Base-by-base conservation (phyloP, 2,329 filamentous ascomycete species). In the Nothophoma quercina region DNA sequence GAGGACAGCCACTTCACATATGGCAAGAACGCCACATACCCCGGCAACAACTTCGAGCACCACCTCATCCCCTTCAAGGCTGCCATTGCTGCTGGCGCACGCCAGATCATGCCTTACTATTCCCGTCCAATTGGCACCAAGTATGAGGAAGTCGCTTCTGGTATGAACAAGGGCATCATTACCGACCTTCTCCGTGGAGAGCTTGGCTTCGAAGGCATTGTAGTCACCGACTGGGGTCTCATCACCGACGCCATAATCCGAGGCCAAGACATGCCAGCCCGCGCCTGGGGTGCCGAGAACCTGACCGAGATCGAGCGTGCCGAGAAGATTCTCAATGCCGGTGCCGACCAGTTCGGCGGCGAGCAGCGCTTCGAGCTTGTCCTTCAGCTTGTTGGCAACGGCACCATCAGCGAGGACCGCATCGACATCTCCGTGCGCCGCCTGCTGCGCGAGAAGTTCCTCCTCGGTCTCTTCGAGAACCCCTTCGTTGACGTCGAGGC, bases 101-200 rank as follows among this genome's bases (percentile, higher is more conserved):
- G 79, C 2, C 80, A 82, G 54, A 82, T 83, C 47, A 82, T 83
- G 80, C 79, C 79, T 0, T 81, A 80, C 63, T 81, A 81, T 59
- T 79, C 78, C 0, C 72, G 77, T 1, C 80, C 81, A 0, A 75
- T 82, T 15, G 78, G 75, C 1, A 78, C 77, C 1, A 63, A 78
- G 19, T 80, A 75, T 44, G 78, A 81, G 23, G 59, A 77, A 10
- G 78, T 82, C 7, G 81, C 75, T 0, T 81, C 83, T 58, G 75
- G 75, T 0, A 82, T 83, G 67, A 83, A 83, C 69, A 81, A 79
- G 54, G 73, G 68, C 2, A 77, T 83, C 26, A 74, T 83, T 38
- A 83, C 81, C 0, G 78, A 76, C 25, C 74, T 84, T 0, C 68
- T 83, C 1, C 76, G 77, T 1, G 58, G 74, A 1, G 70, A 82